A percentile compares a stretch with the other conserved stretches of the same genome.
phyloP scores from a whole-genome alignment of 805 yeast species.

The Wickerhamiella azymoides region DNA sequence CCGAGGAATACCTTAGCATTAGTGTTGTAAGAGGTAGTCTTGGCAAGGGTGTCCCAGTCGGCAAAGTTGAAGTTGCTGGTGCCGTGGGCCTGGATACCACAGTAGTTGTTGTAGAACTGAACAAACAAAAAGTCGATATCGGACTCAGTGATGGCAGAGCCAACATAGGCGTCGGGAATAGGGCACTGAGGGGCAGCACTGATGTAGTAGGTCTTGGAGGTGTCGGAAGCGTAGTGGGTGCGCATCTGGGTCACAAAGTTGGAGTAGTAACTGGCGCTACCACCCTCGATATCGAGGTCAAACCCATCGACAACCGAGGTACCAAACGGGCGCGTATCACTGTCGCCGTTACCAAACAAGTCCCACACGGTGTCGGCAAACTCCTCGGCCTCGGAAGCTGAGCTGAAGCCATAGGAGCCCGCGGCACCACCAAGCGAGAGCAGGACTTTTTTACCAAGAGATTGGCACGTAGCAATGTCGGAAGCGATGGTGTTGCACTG shows the following conservation, averaged over 20 bases:
- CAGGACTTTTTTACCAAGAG: constrained; percentile 53
- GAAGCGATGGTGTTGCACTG: constrained; percentile 35
- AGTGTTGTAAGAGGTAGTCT: constrained; percentile 32
- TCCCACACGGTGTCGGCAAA: constrained; percentile 35
- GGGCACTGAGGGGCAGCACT: constrained; percentile 62
- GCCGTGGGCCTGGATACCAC: constrained; percentile 24
- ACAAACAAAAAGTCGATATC: constrained; percentile 46
- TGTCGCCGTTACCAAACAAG: constrained; percentile 34
- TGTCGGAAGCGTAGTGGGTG: constrained; percentile 15
- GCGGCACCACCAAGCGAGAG: constrained; percentile 48
- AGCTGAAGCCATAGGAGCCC: constrained; percentile 38
- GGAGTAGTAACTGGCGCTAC: constrained; percentile 35
- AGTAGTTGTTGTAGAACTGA: constrained; percentile 52
- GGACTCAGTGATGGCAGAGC: constrained; percentile 30
- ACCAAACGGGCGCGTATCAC: constrained; percentile 32
- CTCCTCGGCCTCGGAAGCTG: constrained; percentile 33
- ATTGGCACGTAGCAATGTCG: constrained; percentile 63
- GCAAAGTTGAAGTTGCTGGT: constrained; percentile 24
- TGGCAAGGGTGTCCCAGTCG: constrained; percentile 41
- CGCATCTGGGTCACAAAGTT: constrained; percentile 30
- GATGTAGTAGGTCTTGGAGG: constrained; percentile 34
- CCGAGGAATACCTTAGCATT: constrained; percentile 47
- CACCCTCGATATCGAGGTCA: constrained; percentile 44
- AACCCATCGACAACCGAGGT: constrained; percentile 53
- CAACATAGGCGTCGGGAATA: constrained; percentile 40